Percentiles rank a stretch among this genome's conserved stretches.
These are phyloP conservation scores for Pelargonium myrrhifolium DNA, from an alignment of 441 rosid genomes.

Conservation along the genomic window DNA sequence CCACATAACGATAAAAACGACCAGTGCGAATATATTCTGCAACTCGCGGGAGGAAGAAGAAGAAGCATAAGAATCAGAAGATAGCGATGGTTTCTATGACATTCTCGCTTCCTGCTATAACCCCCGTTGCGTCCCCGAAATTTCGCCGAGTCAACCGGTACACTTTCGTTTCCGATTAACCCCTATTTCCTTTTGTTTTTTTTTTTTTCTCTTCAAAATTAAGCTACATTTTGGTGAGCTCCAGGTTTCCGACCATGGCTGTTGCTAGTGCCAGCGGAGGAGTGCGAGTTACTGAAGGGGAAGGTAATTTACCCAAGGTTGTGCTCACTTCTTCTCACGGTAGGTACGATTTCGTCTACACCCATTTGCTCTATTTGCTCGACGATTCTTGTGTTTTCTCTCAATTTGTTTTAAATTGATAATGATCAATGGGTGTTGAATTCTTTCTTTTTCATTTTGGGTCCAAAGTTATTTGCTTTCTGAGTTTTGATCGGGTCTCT, in stretches of 20 bases:
- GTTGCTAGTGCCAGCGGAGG: slow-evolving; percentile 45
- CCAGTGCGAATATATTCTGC: background rate
- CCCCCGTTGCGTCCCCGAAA: slow-evolving; percentile 18
- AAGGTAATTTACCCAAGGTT: slow-evolving; percentile 79
- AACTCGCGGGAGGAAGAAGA: background rate
- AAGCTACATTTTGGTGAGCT: slow-evolving; percentile 6
- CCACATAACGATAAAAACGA: slow-evolving; percentile 1
- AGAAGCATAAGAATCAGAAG: slow-evolving; percentile 3
- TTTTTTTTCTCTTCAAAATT: no score
- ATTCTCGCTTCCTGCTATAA: slow-evolving; percentile 36
- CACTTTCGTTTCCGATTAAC: slow-evolving; percentile 8
- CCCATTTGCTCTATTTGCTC: background rate
- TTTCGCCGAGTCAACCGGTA: slow-evolving; percentile 51
- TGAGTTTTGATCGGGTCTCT: background rate
- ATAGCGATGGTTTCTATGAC: slow-evolving; percentile 45
- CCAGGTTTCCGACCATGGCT: slow-evolving; percentile 49
- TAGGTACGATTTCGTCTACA: slow-evolving; percentile 31
- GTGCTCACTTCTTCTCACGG: slow-evolving; percentile 71
- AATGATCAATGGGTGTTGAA: background rate
- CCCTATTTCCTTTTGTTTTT: background rate
- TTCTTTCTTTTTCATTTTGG: no score
- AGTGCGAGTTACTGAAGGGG: slow-evolving; percentile 66
- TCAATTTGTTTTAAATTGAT: background rate
- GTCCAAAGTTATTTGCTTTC: no score
- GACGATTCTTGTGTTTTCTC: no score